phyloP scores from a whole-genome alignment of 2,329 filamentous ascomycete species.

The Penicillium vulpinum region DNA sequence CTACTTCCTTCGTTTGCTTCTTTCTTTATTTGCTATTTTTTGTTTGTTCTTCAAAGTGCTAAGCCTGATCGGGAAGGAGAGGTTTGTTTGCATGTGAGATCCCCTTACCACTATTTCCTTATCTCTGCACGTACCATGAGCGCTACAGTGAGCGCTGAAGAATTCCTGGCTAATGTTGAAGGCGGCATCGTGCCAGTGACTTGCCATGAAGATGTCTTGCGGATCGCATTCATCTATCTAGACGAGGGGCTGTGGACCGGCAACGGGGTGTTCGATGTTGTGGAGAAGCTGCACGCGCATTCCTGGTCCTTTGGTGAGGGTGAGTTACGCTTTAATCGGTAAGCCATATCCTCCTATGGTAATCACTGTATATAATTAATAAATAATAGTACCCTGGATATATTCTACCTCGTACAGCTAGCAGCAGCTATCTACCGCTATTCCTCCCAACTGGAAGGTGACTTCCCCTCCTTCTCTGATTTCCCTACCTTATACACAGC shows the following conservation, averaged over 20 bases:
- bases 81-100: no score
- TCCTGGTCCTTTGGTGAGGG: conserved; percentile 24
- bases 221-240: conserved; percentile 24
- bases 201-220: conserved; percentile 21
- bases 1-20: no score
- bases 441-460: conserved; percentile 10
- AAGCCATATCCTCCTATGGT: conserved; percentile 4
- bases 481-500: conserved; percentile 20
- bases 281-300: conserved; percentile 22
- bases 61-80: no score
- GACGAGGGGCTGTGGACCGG: conserved; percentile 18
- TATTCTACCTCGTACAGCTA: conserved; percentile 25
- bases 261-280: conserved; percentile 19
- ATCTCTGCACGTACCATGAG: no score
- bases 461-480: conserved; percentile 15
- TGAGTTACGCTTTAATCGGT: conserved; percentile 24
- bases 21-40: no score
- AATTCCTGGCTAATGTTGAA: conserved; percentile 19
- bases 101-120: no score
- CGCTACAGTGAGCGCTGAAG: conserved; percentile 16
- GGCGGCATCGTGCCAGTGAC: conserved; percentile 15
- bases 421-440: conserved; percentile 23
- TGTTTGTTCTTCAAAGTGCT: no score
- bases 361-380: not conserved
- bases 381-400: conserved; percentile 22